A percentile compares a stretch with the other conserved stretches of the same genome.
phyloP scores from a whole-genome alignment of 208 protist genomes.

The Trypanosoma melophagium region DNA sequence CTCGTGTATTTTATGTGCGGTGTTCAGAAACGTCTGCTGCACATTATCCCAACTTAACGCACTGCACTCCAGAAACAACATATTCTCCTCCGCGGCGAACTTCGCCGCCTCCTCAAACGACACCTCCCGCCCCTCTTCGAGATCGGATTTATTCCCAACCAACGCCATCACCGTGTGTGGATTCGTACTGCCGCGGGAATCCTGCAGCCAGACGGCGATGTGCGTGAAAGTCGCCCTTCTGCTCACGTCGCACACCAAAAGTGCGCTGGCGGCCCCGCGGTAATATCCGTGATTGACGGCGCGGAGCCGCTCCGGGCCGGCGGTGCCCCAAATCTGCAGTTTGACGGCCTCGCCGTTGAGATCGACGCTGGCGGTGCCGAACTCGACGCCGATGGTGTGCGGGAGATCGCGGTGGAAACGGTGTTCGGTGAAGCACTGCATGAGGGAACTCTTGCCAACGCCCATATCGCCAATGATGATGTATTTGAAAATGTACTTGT shows the following conservation, averaged over 20 bases:
- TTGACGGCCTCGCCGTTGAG: constrained; percentile 95
- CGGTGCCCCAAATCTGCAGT: constrained; percentile 98
- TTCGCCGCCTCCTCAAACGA: constrained; percentile 94
- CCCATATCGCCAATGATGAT: constrained; percentile 98
- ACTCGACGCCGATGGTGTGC: constrained; percentile 98
- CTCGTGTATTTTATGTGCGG: constrained; percentile 92
- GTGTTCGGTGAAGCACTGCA: constrained; percentile 98
- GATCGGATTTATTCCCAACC: constrained; percentile 96
- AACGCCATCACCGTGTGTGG: constrained; percentile 86
- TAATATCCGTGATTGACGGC: constrained; percentile 96
- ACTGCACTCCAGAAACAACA: constrained; percentile 95
- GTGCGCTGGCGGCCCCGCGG: constrained; percentile 92
- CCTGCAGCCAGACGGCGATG: constrained; percentile 94
- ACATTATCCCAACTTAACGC: constrained; percentile 93
- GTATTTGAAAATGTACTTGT: constrained; percentile 98
- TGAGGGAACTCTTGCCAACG: constrained; percentile 97
- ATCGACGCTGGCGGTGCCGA: constrained; percentile 96
- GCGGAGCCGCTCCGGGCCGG: constrained; percentile 89
- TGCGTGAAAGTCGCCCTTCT: constrained; percentile 81
- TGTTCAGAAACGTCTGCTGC: constrained; percentile 92
- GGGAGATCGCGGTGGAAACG: constrained; percentile 93
- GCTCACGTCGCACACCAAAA: constrained; percentile 97
- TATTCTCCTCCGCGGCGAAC: constrained; percentile 95
- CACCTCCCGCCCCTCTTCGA: constrained; percentile 94
- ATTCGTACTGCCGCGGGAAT: constrained; percentile 90